Evolutionary conservation across 768 basidiomycete genomes (phyloP), one percentile per base, ranked within the genome.

Genomic region (Suillus discolor): DNA sequence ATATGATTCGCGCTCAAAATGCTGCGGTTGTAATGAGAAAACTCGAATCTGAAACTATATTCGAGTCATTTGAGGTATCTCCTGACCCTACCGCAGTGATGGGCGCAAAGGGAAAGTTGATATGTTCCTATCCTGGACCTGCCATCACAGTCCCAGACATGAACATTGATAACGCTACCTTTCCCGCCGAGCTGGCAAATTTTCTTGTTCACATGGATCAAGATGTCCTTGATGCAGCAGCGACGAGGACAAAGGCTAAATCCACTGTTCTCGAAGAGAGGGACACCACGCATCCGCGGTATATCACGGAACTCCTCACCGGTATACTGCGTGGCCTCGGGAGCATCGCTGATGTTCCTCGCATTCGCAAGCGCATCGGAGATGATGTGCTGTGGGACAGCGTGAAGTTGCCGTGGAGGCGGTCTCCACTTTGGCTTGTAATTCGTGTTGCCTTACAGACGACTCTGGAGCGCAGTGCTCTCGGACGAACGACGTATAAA

Each of bases 371-470:
- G 69, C 80, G 82, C 11, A 74, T 85, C 0, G 75, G 75, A 6
- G 84, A 86, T 61, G 82, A 86, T 31, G 80, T 84, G 2, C 73
- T 82, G 4, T 83, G 83, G 81, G 44, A 75, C 5, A 64, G 74
- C 25, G 73, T 80, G 2, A 61, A 67, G 39, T 72, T 77, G 13
- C 62, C 85, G 76, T 87, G 85, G 85, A 73, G 86, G 28, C 77
- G 85, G 25, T 83, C 84, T 8, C 73, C 83, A 0, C 73, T 84
- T 12, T 87, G 85, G 85, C 79, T 86, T 5, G 69, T 84, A 15
- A 71, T 84, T 39, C 81, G 84, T 12, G 81, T 87, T 5, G 76
- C 77, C 1, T 67, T 84, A 36, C 83, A 85, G 68, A 81, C 77
- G 0, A 75, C 79, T 0, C 69, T 79, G 28, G 67, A 62, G 20